These are phyloP conservation scores for Solanum medicagineum DNA, from an alignment of 257 asterid species.

Conservation along the genomic window DNA sequence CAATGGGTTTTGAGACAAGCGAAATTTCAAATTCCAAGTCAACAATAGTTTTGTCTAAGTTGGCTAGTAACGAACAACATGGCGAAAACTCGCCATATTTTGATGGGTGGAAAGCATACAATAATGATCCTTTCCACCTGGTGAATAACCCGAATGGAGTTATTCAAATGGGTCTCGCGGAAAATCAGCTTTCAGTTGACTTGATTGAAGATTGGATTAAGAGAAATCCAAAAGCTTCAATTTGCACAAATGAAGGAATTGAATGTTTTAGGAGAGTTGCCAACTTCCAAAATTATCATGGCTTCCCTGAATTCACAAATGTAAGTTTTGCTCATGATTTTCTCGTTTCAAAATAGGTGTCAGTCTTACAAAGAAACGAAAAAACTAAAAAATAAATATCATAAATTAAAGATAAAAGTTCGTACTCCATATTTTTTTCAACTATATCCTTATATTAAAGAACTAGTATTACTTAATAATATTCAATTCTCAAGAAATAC, in stretches of 20 bases:
- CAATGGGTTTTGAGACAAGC: background rate
- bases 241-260: background rate
- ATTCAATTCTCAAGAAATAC: background rate
- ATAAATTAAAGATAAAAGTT: too few relatives aligned
- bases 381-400: background rate
- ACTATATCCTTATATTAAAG: background rate
- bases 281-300: background rate
- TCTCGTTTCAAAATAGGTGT: background rate
- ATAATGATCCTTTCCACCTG: slow-evolving; percentile 63
- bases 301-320: background rate
- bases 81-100: slow-evolving; percentile 81
- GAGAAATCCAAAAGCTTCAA: background rate
- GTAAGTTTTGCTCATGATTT: background rate
- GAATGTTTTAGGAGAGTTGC: background rate
- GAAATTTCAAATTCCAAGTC: background rate
- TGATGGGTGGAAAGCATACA: slow-evolving; percentile 87
- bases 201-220: background rate
- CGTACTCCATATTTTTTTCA: background rate
- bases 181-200: slow-evolving; percentile 3
- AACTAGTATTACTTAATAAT: background rate
- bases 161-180: slow-evolving; percentile 90
- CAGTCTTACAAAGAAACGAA: background rate
- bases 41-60: slow-evolving; percentile 24
- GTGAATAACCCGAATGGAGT: slow-evolving; percentile 49
- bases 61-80: slow-evolving; percentile 48